These are phyloP conservation scores for Coemansia sp. DNA, from an alignment of 192 early-diverging fungal species.

Conservation along the genomic window DNA sequence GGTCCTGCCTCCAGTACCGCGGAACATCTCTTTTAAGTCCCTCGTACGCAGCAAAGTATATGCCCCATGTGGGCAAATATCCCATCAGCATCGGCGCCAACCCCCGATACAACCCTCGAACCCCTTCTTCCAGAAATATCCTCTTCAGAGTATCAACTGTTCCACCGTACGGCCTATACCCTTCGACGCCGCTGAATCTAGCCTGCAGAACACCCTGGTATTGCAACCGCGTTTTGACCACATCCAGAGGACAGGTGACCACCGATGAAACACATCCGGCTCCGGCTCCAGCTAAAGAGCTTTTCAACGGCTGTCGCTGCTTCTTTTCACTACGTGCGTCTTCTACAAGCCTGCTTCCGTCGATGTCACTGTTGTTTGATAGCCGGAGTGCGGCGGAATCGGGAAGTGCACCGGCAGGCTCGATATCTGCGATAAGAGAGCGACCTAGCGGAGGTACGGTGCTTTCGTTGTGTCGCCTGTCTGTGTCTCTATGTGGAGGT, in stretches of 20 bases:
- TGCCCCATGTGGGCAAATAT: conserved; percentile 88
- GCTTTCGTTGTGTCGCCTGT: conserved; percentile 12
- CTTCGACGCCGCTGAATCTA: conserved; percentile 16
- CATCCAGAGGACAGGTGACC: conserved; percentile 89
- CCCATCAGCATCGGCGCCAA: conserved; percentile 83
- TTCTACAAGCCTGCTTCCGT: background rate
- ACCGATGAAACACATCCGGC: conserved; percentile 80
- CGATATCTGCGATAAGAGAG: conserved; percentile 27
- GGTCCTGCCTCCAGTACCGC: conserved; percentile 2
- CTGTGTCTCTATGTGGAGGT: conserved; percentile 30
- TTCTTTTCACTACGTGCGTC: background rate
- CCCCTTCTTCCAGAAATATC: conserved; percentile 79
- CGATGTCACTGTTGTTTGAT: background rate
- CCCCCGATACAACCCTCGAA: conserved; percentile 87
- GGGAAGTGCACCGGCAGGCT: conserved; percentile 25
- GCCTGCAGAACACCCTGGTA: conserved; percentile 64
- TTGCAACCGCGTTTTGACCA: conserved; percentile 92
- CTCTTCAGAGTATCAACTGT: conserved; percentile 64
- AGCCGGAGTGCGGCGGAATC: conserved; percentile 18
- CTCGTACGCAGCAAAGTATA: conserved; percentile 92
- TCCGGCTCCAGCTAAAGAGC: conserved; percentile 79
- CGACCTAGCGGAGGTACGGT: background rate
- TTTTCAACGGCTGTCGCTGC: conserved; percentile 55
- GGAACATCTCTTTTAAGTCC: conserved; percentile 62
- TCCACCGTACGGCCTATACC: conserved; percentile 41